These are phyloP conservation scores for Kregervanrija pseudodelftensis DNA, from an alignment of 805 yeast species.

Conservation along the genomic window DNA sequence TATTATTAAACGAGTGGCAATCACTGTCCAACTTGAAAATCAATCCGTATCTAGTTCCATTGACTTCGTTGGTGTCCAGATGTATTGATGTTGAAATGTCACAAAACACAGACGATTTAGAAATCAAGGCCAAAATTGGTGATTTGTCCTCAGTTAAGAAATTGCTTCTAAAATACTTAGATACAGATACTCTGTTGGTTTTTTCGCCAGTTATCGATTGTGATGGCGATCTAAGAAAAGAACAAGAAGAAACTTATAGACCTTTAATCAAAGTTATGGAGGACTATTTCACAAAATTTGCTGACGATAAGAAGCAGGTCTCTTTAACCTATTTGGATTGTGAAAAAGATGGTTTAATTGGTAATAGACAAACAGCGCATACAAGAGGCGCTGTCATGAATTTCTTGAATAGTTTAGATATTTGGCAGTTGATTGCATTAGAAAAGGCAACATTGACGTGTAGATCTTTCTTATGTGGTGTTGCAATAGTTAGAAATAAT, in stretches of 20 bases:
- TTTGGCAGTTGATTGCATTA: conserved; percentile 79
- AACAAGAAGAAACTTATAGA: conserved; percentile 70
- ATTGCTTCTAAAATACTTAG: conserved; percentile 72
- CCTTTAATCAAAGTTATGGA: conserved; percentile 71
- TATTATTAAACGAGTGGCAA: conserved; percentile 86
- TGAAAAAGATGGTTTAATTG: conserved; percentile 72
- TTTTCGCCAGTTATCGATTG: conserved; percentile 77
- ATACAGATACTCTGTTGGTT: conserved; percentile 88
- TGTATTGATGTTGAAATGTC: conserved; percentile 65
- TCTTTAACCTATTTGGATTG: conserved; percentile 63
- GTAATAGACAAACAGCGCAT: conserved; percentile 61
- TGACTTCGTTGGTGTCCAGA: conserved; percentile 82
- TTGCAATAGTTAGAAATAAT: conserved; percentile 49
- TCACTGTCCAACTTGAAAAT: conserved; percentile 58
- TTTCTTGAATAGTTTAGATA: conserved; percentile 57
- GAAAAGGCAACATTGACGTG: conserved; percentile 85
- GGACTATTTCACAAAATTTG: conserved; percentile 40
- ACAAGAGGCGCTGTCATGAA: conserved; percentile 54
- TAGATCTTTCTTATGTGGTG: conserved; percentile 82
- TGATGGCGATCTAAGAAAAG: conserved; percentile 71
- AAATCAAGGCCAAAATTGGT: conserved; percentile 55
- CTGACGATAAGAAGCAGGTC: conserved; percentile 25
- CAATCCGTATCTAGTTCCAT: conserved; percentile 73
- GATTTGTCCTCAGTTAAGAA: conserved; percentile 48
- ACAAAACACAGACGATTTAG: conserved; percentile 34